Percentiles rank a stretch among this genome's conserved stretches.
phyloP scores from a whole-genome alignment of 2,329 filamentous ascomycete species.

The Colletotrichum aenigma region DNA sequence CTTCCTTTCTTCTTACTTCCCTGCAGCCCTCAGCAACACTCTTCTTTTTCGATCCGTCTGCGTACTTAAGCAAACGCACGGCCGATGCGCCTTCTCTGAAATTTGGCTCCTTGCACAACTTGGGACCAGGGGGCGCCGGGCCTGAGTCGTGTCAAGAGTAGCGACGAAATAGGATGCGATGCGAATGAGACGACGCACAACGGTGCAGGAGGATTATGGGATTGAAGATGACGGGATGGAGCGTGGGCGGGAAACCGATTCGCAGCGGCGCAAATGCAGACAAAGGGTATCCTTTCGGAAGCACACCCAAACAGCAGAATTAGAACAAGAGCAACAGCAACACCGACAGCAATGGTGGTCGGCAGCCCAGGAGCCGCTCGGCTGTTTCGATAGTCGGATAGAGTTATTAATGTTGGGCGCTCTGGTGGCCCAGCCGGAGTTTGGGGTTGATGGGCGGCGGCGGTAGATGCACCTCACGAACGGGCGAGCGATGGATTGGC shows the following conservation, averaged over 20 bases:
- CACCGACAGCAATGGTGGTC: neutral
- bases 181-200: neutral
- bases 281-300: neutral
- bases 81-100: neutral
- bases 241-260: neutral
- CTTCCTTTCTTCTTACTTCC: neutral
- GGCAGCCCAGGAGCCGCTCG: neutral
- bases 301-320: neutral
- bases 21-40: neutral
- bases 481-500: neutral
- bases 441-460: neutral
- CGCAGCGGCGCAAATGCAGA: neutral
- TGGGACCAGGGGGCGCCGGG: neutral
- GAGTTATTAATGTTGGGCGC: neutral
- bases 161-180: neutral
- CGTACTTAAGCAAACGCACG: slow-evolving; percentile 11
- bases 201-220: neutral
- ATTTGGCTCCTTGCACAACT: slow-evolving; percentile 4
- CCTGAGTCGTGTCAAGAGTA: neutral
- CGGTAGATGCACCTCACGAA: neutral
- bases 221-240: neutral
- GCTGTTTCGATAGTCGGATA: slow-evolving; percentile 7
- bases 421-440: neutral
- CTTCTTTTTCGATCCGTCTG: neutral
- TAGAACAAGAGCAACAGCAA: neutral